Base-by-base conservation (phyloP, 2,329 filamentous ascomycete genomes). In the Cordyceps javanica region DNA sequence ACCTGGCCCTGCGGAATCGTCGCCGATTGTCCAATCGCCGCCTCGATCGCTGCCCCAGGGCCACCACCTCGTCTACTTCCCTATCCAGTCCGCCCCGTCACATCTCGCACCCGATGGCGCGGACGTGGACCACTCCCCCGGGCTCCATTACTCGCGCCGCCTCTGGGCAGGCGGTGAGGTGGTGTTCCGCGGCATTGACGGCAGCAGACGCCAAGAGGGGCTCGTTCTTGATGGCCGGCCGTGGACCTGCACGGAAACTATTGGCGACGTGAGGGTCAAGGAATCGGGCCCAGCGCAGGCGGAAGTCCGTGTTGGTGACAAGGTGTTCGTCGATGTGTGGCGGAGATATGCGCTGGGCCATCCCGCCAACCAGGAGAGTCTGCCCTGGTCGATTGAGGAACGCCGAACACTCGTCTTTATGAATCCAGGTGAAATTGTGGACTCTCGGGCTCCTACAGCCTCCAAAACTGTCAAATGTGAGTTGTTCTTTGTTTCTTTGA, bases 141-240 rank as follows among this genome's bases (percentile, higher is more conserved):
- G 88, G 2, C 68, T 69, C 4, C 85, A 86, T 1, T 96, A 89
- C 69, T 79, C 79, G 52, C 82, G 89, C 23, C 85, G 94, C 19
- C 84, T 99, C 75, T 99, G 94, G 94, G 90, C 90, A 14, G 91
- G 92, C 32, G 94, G 93, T 0, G 79, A 80, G 41, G 72, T 97
- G 9, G 68, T 68, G 1, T 89, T 89, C 63, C 70, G 55, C 23
- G 21, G 14, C 30, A 32, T 14, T 23, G 23, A 38, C 7, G 72
- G 42, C 14, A 45, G 19, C 59, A 32, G 6, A 65, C 70, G 67
- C 68, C 61, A 59, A 16, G 21, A 59, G 5, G 59, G 58, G 2
- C 52, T 82, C 59, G 44, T 59, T 6, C 62, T 82, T 3, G 72
- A 79, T 55, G 72, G 73, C 3, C 56, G 71, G 11, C 58, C 66